These are phyloP conservation scores for Pichia sp. DNA, from an alignment of 1,139 yeast species.

Conservation along the genomic window DNA sequence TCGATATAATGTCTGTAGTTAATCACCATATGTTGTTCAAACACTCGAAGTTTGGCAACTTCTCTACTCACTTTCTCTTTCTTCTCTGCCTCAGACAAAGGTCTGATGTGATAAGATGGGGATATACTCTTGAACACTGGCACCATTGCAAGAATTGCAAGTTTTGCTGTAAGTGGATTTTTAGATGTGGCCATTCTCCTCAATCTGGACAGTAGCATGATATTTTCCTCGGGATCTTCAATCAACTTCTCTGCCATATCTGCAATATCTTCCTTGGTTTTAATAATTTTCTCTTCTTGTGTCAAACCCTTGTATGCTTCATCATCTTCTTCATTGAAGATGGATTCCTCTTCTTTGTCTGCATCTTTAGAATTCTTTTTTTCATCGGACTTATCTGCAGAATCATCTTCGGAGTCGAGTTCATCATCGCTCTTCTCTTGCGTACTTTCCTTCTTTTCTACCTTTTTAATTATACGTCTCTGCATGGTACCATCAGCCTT, in stretches of 20 bases:
- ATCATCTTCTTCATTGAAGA: conserved; percentile 28
- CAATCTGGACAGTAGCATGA: conserved; percentile 57
- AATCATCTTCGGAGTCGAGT: conserved; percentile 6
- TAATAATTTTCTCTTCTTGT: conserved; percentile 51
- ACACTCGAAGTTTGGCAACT: conserved; percentile 63
- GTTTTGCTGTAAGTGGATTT: conserved; percentile 62
- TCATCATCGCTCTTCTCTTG: conserved; percentile 4
- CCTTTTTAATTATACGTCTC: conserved; percentile 43
- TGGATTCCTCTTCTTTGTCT: conserved; percentile 16
- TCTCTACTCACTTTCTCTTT: conserved; percentile 80
- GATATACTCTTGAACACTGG: conserved; percentile 81
- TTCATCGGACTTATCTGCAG: conserved; percentile 14
- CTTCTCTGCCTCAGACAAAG: conserved; percentile 73
- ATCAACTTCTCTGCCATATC: conserved; percentile 67
- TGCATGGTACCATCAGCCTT: conserved; percentile 62
- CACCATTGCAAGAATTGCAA: conserved; percentile 70
- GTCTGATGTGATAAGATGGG: conserved; percentile 83
- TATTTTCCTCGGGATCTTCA: conserved; percentile 89
- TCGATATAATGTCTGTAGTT: conserved; percentile 68
- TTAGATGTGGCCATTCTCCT: conserved; percentile 65
- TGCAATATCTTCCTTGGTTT: conserved; percentile 79
- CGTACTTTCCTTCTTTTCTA: conserved; percentile 1
- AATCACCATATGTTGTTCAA: conserved; percentile 69
- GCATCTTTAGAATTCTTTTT: conserved; percentile 17
- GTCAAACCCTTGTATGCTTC: conserved; percentile 42